Evolutionary conservation across 2,329 filamentous ascomycete species (phyloP), one percentile per base, ranked within the genome.

Genomic region (Akanthomyces lecanii): DNA sequence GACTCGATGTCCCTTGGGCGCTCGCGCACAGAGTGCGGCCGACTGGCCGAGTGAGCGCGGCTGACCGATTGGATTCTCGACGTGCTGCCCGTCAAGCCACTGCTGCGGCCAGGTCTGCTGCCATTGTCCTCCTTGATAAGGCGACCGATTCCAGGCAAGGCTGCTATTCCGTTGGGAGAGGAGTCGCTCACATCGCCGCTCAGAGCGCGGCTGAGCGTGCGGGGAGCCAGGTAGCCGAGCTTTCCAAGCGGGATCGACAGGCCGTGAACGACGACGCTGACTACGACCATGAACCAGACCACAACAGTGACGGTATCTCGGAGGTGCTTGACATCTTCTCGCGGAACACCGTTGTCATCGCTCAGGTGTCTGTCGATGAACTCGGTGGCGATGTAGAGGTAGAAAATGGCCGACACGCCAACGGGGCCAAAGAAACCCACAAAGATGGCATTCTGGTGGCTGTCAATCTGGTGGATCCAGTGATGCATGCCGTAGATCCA

Each of bases 351-450:
- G 59, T 90, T 78, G 8, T 86, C 83, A 0, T 81, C 69, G 21
- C 70, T 84, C n/a, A 85, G 70, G 2, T 72, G 70, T 64, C 76
- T 36, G 73, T 76, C 56, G 21, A 97, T 79, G 65, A 93, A 97
- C 28, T 96, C 90, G 1, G 90, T 74, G 47, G 85, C 88, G 65
- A 97, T 80, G 70, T 92, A 96, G 6, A 97, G 81, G 72, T 97
- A 97, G 73, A 96, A 97, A 23, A 97, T 84, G 1, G 92, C 93
- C 18, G 90, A 91, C 1, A 97, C 92, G 3, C 94, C 92, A 62
- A 97, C 93, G 0, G 93, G 93, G 0, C 93, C 93, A 67, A 97
- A 97, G 78, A 96, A 97, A 0, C 93, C 93, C 8, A 95, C 90
- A 70, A 96, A 97, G 0, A 90, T 76, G 1, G 92, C 92, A 67